phyloP scores from a whole-genome alignment of 768 basidiomycete genomes.

The Mycena crocata region DNA sequence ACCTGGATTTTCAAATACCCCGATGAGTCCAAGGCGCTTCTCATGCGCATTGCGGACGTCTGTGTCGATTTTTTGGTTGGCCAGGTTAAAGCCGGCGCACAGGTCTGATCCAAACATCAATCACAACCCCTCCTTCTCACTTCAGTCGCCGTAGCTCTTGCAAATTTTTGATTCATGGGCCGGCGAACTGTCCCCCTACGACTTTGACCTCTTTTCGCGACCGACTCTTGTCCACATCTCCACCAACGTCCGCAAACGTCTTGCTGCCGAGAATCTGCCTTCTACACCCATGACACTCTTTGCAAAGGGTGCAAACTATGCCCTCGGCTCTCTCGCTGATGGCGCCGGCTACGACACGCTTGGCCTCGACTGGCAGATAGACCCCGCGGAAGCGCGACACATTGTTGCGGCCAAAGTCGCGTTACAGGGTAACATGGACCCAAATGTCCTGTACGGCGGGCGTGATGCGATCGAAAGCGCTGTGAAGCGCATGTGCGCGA shows the following conservation, averaged over 20 bases:
- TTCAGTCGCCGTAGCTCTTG: constrained; percentile 72
- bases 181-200: constrained; percentile 89
- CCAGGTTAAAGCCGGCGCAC: constrained; percentile 95
- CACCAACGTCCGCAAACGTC: constrained; percentile 68
- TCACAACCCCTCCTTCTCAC: constrained; percentile 10
- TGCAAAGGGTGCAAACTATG: constrained; percentile 91
- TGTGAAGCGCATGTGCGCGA: constrained; percentile 84
- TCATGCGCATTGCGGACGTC: constrained; percentile 86
- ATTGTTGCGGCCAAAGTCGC: constrained; percentile 72
- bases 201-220: constrained; percentile 87
- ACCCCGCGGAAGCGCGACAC: constrained; percentile 76
- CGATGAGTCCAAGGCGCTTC: constrained; percentile 80
- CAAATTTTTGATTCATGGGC: constrained; percentile 99
- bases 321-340: constrained; percentile 69
- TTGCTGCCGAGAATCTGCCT: constrained; percentile 65
- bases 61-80: constrained; percentile 92
- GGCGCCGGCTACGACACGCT: constrained; percentile 86
- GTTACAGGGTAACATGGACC: constrained; percentile 96
- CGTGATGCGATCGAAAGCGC: constrained; percentile 86
- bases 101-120: constrained; percentile 62
- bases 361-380: constrained; percentile 92
- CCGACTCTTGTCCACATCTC: constrained; percentile 84
- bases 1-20: constrained; percentile 95
- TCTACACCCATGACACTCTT: constrained; percentile 89
- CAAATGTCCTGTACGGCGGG: constrained; percentile 87